phyloP scores from a whole-genome alignment of 805 yeast genomes.

The Cyberlindnera galapagoensis region DNA sequence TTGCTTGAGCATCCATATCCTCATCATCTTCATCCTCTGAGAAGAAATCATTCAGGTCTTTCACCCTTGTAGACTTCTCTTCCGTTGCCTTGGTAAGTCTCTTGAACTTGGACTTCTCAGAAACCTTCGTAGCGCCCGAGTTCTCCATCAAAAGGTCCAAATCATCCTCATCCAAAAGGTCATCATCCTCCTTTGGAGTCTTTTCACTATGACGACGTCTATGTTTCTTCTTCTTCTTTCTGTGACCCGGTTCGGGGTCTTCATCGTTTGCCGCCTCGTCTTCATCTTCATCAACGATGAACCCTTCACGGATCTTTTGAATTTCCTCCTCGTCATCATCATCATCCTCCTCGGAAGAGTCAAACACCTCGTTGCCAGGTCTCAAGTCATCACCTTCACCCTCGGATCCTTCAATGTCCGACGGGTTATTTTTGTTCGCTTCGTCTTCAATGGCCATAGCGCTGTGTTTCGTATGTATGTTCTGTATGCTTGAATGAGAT shows the following conservation, averaged over 20 bases:
- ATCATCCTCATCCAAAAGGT: slow-evolving; percentile 89
- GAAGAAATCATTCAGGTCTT: slow-evolving; percentile 32
- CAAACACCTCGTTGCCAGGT: slow-evolving; percentile 34
- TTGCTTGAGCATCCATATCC: slow-evolving; percentile 8
- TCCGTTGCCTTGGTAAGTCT: slow-evolving; percentile 74
- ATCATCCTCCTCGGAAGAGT: slow-evolving; percentile 86
- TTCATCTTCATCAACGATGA: slow-evolving; percentile 89
- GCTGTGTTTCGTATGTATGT: too few relatives aligned
- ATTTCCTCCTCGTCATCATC: slow-evolving; percentile 91
- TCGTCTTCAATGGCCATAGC: slow-evolving; percentile 21
- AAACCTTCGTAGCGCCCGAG: slow-evolving; percentile 51
- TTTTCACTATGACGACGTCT: slow-evolving; percentile 27
- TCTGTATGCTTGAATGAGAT: too few relatives aligned
- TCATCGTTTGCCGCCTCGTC: slow-evolving; percentile 45
- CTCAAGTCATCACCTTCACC: slow-evolving; percentile 39
- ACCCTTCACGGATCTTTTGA: slow-evolving; percentile 78
- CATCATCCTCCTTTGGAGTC: slow-evolving; percentile 44
- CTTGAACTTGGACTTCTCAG: slow-evolving; percentile 51
- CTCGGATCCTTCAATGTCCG: slow-evolving; percentile 22
- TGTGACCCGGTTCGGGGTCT: too few relatives aligned
- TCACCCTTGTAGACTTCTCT: slow-evolving; percentile 32
- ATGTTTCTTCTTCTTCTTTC: slow-evolving; percentile 33
- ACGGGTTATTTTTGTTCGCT: slow-evolving; percentile 5
- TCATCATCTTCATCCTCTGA: slow-evolving; percentile 34
- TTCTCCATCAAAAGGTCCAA: slow-evolving; percentile 87